Conservation (phyloP, 129 eudicot species). For the Helianthus tuberosus region DNA sequence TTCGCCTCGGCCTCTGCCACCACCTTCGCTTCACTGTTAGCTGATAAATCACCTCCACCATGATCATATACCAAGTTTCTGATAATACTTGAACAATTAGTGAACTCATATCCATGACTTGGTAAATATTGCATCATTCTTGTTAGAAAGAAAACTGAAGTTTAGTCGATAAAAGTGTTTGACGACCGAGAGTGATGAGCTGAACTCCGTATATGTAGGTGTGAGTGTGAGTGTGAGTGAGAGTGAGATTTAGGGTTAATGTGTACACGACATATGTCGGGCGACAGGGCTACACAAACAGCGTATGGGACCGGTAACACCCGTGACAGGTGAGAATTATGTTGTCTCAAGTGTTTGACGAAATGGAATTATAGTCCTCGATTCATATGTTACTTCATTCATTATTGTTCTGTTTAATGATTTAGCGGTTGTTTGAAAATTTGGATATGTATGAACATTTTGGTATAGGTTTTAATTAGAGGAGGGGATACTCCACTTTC, state of each 20-base stretch:
- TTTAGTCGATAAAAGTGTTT: background rate
- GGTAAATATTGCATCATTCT: conserved; percentile 50
- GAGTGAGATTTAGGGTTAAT: conserved; percentile 19
- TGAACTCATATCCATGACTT: conserved; percentile 48
- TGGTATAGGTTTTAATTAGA: background rate
- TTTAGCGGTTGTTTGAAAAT: background rate
- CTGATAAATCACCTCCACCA: conserved; percentile 24
- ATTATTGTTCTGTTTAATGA: background rate
- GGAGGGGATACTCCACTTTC: too few relatives aligned
- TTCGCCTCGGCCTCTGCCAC: conserved; percentile 46
- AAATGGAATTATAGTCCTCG: conserved; percentile 19
- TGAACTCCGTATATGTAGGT: conserved; percentile 7
- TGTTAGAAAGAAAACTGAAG: background rate
- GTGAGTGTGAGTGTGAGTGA: background rate
- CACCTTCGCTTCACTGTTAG: conserved; percentile 18
- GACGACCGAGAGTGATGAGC: background rate
- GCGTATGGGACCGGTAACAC: conserved; percentile 18
- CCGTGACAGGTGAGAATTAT: conserved; percentile 47
- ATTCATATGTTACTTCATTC: background rate
- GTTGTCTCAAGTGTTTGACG: conserved; percentile 38
- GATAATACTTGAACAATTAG: conserved; percentile 36
- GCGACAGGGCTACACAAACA: conserved; percentile 28
- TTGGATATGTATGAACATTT: background rate
- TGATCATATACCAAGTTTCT: conserved; percentile 36
- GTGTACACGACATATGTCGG: conserved; percentile 38